phyloP scores from a whole-genome alignment of 164 flowering plant genomes.

The Houttuynia cordata region DNA sequence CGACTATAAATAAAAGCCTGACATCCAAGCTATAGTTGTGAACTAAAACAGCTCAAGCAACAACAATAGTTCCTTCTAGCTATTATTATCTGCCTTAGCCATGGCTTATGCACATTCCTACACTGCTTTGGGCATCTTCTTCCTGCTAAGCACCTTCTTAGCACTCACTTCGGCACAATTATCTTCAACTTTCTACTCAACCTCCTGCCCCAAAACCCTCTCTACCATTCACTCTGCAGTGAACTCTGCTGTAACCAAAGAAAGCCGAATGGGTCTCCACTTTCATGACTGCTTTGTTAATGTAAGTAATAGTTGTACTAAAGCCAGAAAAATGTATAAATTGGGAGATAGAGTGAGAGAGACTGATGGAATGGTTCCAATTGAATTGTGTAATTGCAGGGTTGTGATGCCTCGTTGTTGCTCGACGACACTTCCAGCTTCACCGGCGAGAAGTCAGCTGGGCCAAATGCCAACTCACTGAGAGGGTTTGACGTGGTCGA shows the following conservation, averaged over 20 bases:
- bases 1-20: no score
- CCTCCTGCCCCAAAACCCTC: constrained; percentile 9
- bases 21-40: no score
- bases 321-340: no score
- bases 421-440: constrained; percentile 28
- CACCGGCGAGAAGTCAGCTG: constrained; percentile 30
- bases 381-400: constrained; percentile 15
- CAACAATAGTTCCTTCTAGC: no score
- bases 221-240: constrained; percentile 10
- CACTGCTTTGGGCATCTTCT: neutral
- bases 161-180: constrained; percentile 2
- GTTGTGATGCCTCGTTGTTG: constrained; percentile 39
- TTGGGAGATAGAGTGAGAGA: no score
- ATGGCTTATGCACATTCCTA: no score
- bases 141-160: neutral
- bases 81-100: no score
- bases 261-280: constrained; percentile 13
- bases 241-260: constrained; percentile 5
- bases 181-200: constrained; percentile 6
- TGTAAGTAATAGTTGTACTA: constrained; percentile 1
- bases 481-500: constrained; percentile 43
- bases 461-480: constrained; percentile 17
- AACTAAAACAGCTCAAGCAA: no score
- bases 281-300: constrained; percentile 19
- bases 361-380: no score